Base-by-base conservation (phyloP, 129 eudicot species). In the Oenanthe sinensis region DNA sequence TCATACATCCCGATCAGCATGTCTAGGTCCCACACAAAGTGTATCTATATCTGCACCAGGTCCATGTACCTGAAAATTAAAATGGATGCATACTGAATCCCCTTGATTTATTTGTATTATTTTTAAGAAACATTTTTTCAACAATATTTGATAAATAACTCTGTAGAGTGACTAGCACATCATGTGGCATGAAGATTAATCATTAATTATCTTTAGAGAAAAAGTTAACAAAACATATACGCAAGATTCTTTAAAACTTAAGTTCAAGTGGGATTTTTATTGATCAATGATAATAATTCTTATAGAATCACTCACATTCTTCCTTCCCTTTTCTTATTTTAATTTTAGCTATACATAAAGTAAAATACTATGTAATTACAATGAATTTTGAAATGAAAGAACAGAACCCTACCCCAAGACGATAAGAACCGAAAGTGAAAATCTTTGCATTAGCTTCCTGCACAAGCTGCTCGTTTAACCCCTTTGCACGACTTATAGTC, bases 41-140 rank as follows among this genome's bases (percentile, higher is more conserved):
- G 98, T 93, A 76, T 93, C 98, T 58, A 93, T 91, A 87, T 93
- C 97, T 33, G 96, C 98, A 81, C 98, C 98, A 67, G 98, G 98
- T 63, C 98, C 98, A 88, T 94, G 98, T 70, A 94, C 98, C 98
- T 91, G 68, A 49, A 44, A 49, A 49, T 49, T 5, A 49, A 15
- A 49, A 15, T 39, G 37, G 74, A 84, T 60, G 22, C 45, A 74
- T 20, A 44, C 67, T 43, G 74, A 79, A 39, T 55, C 63, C 81
- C 7, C 30, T 60, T 44, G 46, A 8, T 11, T 62, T 49, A 49
- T 49, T 17, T 49, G 20, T 49, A 17, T 17, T 12, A 49, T 4
- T 14, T 49, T 17, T 49, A 49, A 49, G 46, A 2, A 49, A 17
- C 20, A 49, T 12, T 49, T 17, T 13, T 49, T 49, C 19, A 17